Evolutionary conservation across 306 rosid species (phyloP), one percentile per base, ranked within the genome.

Genomic region (Echinosophora koreensis): DNA sequence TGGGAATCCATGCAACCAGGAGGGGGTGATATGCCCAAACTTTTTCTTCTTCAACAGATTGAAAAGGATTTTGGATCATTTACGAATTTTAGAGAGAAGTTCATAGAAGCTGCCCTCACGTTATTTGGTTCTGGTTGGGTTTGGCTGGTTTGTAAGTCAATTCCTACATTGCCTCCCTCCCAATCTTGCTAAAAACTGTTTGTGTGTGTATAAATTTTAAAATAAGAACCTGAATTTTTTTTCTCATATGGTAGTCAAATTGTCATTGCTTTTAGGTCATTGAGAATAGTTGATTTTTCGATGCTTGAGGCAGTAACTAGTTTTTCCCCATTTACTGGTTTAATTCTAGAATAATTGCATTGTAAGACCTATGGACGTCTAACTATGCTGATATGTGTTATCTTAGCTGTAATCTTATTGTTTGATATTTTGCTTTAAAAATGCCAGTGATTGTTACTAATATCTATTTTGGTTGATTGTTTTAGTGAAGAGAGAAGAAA

Each of bases 81-180:
- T 77, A 38, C 81, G 34, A 83, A 88, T 88, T 95, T 92, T 80
- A 88, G 81, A 78, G 96, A 90, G 74, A 92, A 86, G 75, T 90
- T 95, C 79, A 56, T 64, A 54, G 90, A 80, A 80, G 86, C 92
- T 57, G 89, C 97, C 30, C 90, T 89, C 64, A 65, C 92, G n/a
- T 85, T 77, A 52, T 90, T 92, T 78, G 99, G 99, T 76, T 95
- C 99, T 82, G 99, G 99, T 63, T 92, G 97, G 99, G 97, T 95
- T 87, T 95, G 99, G 99, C 94, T 95, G 81, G 97, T 95, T 71
- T 82, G 99, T 95, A 86, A 92, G 97, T 89, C 80, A 77, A 56
- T 77, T 58, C 39, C 63, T 51, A 32, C 12, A 46, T 15, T 12
- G 44, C 51, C 6, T n/a, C 1, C 12, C 54, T 56, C 69, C 41